Conservation (phyloP, 2,329 filamentous ascomycete genomes). For the Aureobasidium namibiae region DNA sequence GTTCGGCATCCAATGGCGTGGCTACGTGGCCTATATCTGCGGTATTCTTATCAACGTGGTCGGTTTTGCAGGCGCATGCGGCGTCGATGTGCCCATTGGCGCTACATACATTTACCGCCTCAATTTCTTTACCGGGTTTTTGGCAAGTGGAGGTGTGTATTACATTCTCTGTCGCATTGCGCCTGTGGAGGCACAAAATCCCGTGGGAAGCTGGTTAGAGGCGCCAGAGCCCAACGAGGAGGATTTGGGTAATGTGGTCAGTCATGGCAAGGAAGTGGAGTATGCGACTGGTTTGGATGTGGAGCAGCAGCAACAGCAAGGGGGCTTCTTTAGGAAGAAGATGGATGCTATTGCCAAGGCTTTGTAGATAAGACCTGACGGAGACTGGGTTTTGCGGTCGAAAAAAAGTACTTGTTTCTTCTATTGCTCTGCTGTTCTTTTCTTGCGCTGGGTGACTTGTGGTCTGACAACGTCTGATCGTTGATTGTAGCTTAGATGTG, state of each 20-base stretch:
- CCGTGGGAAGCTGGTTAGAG: slow-evolving; percentile 69
- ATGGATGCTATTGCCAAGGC: slow-evolving; percentile 2
- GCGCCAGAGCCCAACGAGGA: slow-evolving; percentile 47
- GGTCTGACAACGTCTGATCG: too few species aligned
- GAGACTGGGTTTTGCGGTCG: not conserved
- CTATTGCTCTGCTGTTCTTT: too few species aligned
- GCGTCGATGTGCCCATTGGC: slow-evolving; percentile 60
- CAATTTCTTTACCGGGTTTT: slow-evolving; percentile 83
- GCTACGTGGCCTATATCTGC: slow-evolving; percentile 70
- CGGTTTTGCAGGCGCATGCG: slow-evolving; percentile 78
- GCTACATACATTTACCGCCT: slow-evolving; percentile 82
- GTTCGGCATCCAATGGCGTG: slow-evolving; percentile 72
- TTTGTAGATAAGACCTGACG: not conserved
- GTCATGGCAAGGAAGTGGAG: not conserved
- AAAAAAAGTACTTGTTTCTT: not conserved
- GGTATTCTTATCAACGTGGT: slow-evolving; percentile 88
- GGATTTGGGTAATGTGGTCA: slow-evolving; percentile 15
- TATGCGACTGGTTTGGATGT: slow-evolving; percentile 15
- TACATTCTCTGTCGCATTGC: slow-evolving; percentile 60
- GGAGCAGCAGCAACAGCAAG: slow-evolving; percentile 2
- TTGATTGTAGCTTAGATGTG: too few species aligned
- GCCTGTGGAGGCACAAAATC: slow-evolving; percentile 58
- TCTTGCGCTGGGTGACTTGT: too few species aligned
- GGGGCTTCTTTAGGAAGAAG: slow-evolving; percentile 10
- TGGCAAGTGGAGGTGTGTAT: slow-evolving; percentile 60